Base-by-base conservation (phyloP, 805 yeast species). In the Candida palmyrensis region DNA sequence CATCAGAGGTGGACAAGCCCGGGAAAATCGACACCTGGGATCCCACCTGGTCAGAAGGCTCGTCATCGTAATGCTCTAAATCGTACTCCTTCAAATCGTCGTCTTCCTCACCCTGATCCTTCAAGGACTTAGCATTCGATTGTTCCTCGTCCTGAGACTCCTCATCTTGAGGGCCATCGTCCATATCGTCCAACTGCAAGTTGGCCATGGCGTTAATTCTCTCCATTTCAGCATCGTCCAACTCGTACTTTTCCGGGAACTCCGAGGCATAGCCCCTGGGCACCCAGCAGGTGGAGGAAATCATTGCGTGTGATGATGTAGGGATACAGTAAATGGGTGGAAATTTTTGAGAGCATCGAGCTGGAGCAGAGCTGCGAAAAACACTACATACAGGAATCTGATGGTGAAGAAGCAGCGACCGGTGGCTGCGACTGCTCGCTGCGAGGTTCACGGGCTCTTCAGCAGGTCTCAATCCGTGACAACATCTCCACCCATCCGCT, bases 201-300 rank as follows among this genome's bases (percentile, higher is more conserved):
- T 82, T 75, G 33, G 97, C 95, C 76, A 92, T 72, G 44, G 79
- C 77, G 41, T 80, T 75, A 53, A 92, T 88, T 61, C 97, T 75
- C 37, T 77, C 90, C 85, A 92, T 80, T 62, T 92, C 98, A 39
- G 75, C 90, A 41, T 92, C 97, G 45, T 88, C 80, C 35, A 90
- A 64, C 45, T 86, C 95, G 49, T 87, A 88, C 51, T 82, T 76
- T 49, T 78, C 86, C 5, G 98, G 97, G 53, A 81, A 85, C 57
- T 89, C 97, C 24, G 94, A 75, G 18, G 98, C 94, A 57, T 72
- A 83, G 4, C 98, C 98, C 50, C 96, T 77, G 31, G 97, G 97
- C 16, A 90, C 96, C 97, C 98, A 92, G 32, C 80, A 67, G 30
- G 92, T 79, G 18, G 97, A 82, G 25, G 98, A 87, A 43, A 90